Evolutionary conservation across 1,139 yeast genomes (phyloP), one percentile per base, ranked within the genome.

Genomic region (Geotrichum reessii): DNA sequence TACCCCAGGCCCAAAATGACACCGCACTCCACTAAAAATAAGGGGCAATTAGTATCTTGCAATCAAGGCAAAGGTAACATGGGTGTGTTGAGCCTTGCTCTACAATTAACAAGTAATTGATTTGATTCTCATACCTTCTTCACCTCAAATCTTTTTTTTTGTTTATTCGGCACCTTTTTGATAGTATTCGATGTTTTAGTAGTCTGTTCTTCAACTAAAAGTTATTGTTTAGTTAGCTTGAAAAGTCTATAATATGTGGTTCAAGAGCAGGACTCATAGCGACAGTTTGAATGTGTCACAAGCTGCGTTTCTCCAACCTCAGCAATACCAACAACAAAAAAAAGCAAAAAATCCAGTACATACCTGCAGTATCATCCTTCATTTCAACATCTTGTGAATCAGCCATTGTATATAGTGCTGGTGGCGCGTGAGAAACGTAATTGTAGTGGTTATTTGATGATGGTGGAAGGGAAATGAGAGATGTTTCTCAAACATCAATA

Each of bases 1-100:
- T 78, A 79, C 84, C 98, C 99, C 99, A 95, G 1, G 97, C 91
- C 99, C 99, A 95, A 70, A 93, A 91, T 19, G 99, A 98, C 57
- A 95, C 99, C 0, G 99, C 98, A 17, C 97, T 91, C 99, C 99
- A 93, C 77, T 73, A 47, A 37, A 52, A n/a, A n/a, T 9, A 14
- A 25, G n/a, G n/a, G 1, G 14, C 42, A 4, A 48, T 40, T 57
- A 49, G 47, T 52, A 24, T 47, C 31, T 27, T n/a, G 19, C 17
- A 19, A n/a, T 24, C 17, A 28, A 44, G 31, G 14, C 14, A 28
- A 46, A 21, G 33, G 22, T 11, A 14, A 22, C 24, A 46, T 5
- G 4, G 4, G 7, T 7, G 28, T 7, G 7, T 25, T 25, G 7
- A 25, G 12, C 19, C 21, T 14, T 12, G 51, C 22, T 37, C 25